Evolutionary conservation across 2,329 filamentous ascomycete species (phyloP), one percentile per base, ranked within the genome.

Genomic region (Venturia asperata): DNA sequence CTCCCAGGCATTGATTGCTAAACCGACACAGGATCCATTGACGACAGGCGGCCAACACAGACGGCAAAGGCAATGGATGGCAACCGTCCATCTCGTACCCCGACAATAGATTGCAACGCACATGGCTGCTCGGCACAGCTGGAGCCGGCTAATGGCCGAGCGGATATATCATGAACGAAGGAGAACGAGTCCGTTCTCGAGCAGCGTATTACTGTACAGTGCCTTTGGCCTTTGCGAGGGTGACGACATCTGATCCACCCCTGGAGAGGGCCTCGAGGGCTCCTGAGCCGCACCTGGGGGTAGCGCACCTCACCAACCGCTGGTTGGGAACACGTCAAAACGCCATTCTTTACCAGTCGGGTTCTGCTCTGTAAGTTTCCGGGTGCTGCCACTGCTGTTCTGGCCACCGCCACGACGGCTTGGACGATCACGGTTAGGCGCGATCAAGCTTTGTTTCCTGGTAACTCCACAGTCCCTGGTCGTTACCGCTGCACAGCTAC

Each of bases 381-480:
- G 17, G 34, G 30, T 15, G 52, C 4, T 55, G 52, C 34, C 3
- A 27, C 4, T 55, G 52, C 34, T 56, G 52, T 56, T 58, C 52
- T 58, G 52, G 39, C 30, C 30, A 27, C 52, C 52, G 37, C 52
- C 15, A 27, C 49, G 2, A 56, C 13, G 49, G 11, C 24, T 27
- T 11, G 21, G 11, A 4, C 47, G 27, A 56, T 37, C 11, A 3
- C 24, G 27, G 6, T 56, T 56, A 30, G 49, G 49, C 49, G 49
- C 24, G 11, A 24, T 56, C 49, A 34, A 56, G 49, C 49, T 56
- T 56, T 56, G 24, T 56, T n/a, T 56, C 13, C 49, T 19, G 6
- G 10, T 37, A 58, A 58, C 52, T 58, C 52, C 52, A 58, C 52
- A 37, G 30, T 37, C 30, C 52, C 52, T 58, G 52, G 52, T 58